These are phyloP conservation scores for Paratinospora sagittata DNA, from an alignment of 164 flowering plant species.

Conservation along the genomic window DNA sequence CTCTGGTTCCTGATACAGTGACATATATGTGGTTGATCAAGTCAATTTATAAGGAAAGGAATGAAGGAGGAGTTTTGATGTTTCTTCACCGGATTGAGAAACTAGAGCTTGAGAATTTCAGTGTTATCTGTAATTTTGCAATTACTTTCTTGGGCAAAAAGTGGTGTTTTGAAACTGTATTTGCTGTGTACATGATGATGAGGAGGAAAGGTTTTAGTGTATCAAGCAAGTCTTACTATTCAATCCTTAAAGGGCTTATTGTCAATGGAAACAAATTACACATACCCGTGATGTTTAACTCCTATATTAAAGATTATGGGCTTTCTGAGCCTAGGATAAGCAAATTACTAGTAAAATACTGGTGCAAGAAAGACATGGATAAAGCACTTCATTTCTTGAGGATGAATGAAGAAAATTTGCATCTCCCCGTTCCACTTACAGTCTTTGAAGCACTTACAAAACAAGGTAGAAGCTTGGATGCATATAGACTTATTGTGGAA, in stretches of 20 bases:
- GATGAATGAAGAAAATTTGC: slow-evolving; percentile 19
- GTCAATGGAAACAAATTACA: slow-evolving; percentile 24
- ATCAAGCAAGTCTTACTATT: slow-evolving; percentile 35
- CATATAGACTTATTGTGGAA: slow-evolving; percentile 45
- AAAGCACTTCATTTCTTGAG: slow-evolving; percentile 38
- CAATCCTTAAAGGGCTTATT: slow-evolving; percentile 37
- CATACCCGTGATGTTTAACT: slow-evolving; percentile 29
- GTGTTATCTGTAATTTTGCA: slow-evolving; percentile 34
- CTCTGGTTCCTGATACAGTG: slow-evolving; percentile 31
- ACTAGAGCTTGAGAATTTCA: slow-evolving; percentile 20
- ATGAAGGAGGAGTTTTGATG: slow-evolving; percentile 41
- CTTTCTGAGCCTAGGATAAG: slow-evolving; percentile 30
- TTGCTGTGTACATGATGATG: slow-evolving; percentile 31
- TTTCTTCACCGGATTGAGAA: slow-evolving; percentile 35
- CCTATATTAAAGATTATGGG: slow-evolving; percentile 53
- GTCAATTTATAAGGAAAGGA: slow-evolving; percentile 25
- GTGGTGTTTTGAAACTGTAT: slow-evolving; percentile 37
- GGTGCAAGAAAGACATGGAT: slow-evolving; percentile 41
- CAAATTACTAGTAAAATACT: slow-evolving; percentile 32
- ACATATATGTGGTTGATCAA: slow-evolving; percentile 35
- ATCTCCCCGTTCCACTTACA: slow-evolving; percentile 28
- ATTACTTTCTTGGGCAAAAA: slow-evolving; percentile 48
- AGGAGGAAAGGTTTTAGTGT: slow-evolving; percentile 33
- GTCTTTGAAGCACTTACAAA: slow-evolving; percentile 38
- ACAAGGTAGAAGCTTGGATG: slow-evolving; percentile 55